Base-by-base conservation (phyloP, 2,329 filamentous ascomycete genomes). In the Davidsoniella neocaledoniae region DNA sequence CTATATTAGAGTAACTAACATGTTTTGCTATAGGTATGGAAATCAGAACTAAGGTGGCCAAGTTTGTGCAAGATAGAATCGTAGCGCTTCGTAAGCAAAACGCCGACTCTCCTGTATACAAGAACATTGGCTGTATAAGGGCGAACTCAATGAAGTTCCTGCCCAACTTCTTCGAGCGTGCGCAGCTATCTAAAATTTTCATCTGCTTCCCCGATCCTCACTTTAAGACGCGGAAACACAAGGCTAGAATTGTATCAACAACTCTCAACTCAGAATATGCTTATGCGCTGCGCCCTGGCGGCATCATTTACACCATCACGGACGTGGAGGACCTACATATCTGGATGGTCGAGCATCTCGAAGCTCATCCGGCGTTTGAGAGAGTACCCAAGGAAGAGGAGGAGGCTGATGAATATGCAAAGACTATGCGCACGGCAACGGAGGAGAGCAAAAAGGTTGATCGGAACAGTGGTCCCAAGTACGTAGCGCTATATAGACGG, bases 111-210 rank as follows among this genome's bases (percentile, higher is more conserved):
- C 64, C 66, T 46, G 64, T 68, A 43, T 96, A 86, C 63, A 82
- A 93, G 61, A 98, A 98, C 63, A 81, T 90, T 49, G 80, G 83
- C 33, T 93, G 86, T 61, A 70, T 98, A 44, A 81, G 91, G 54
- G 85, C 86, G 56, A 98, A 98, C 68, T 86, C 86, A 4, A 98
- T 98, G 91, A 98, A 98, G 64, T 98, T 96, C 65, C 71, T 98
- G n/a, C 90, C 93, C 54, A 96, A 98, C 62, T 94, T 95, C 71
- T 96, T 98, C 71, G 69, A 67, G 49, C 83, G 81, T 59, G 71
- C 68, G 12, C 88, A 95, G 62, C 76, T 98, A 12, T 76, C 74
- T 55, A 93, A 93, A 62, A 85, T 96, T 61, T 98, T 98, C 64
- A 84, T 98, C 58, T 98, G 91, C 69, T 98, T 98, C 62, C 91